These are phyloP conservation scores for Thermochaetoides dissita DNA, from an alignment of 2,329 filamentous ascomycete genomes.

Conservation along the genomic window DNA sequence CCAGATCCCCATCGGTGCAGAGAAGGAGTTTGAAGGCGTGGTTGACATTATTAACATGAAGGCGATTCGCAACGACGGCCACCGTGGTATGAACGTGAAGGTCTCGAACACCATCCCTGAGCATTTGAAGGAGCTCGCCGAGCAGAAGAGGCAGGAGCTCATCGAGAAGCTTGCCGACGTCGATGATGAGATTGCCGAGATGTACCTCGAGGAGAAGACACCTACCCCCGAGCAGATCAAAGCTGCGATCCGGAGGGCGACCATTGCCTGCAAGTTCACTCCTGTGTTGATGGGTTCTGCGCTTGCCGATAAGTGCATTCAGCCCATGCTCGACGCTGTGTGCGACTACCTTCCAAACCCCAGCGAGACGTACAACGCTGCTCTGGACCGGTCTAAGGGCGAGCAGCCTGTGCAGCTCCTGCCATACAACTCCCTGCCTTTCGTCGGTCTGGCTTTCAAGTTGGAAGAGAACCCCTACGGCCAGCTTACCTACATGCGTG, in stretches of 20 bases:
- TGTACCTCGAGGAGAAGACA: constrained; percentile 76
- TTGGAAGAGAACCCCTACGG: constrained; percentile 98
- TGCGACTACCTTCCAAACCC: constrained; percentile 94
- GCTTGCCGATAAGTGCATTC: constrained; percentile 83
- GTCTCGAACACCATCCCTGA: constrained; percentile 69
- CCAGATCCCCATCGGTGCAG: constrained; percentile 83
- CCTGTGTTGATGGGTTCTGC: constrained; percentile 96
- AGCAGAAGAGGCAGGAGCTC: constrained; percentile 70
- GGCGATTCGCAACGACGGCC: constrained; percentile 81
- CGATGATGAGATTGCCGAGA: constrained; percentile 91
- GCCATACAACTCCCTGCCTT: constrained; percentile 84
- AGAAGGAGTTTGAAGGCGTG: constrained; percentile 85
- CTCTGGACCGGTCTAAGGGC: constrained; percentile 65
- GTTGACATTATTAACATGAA: constrained; percentile 89
- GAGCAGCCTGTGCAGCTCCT: constrained; percentile 78
- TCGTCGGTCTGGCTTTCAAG: constrained; percentile 95
- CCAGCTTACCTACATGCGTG: constrained; percentile 93
- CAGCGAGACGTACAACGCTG: constrained; percentile 73
- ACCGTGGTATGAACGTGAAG: constrained; percentile 62
- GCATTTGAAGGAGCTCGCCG: constrained; percentile 59
- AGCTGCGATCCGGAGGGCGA: constrained; percentile 78
- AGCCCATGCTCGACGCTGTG: constrained; percentile 89
- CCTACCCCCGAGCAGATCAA: constrained; percentile 76
- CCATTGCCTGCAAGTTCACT: constrained; percentile 78
- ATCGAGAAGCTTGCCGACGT: constrained; percentile 95